Base-by-base conservation (phyloP, 345 rosid genomes). In the Rhizophora mangle region DNA sequence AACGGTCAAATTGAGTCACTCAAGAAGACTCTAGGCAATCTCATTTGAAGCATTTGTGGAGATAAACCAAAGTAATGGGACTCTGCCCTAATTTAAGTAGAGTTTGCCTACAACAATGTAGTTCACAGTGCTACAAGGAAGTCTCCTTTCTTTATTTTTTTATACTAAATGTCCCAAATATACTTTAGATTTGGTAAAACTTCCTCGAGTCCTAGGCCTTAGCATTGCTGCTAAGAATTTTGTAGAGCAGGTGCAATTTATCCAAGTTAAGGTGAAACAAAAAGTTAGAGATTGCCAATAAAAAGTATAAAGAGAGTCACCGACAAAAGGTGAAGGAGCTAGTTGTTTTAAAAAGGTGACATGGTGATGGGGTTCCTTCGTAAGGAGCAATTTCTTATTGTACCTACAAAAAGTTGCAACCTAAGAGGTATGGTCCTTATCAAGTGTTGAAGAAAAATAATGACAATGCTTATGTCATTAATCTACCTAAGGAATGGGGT, bases 101-200 rank as follows among this genome's bases (percentile, higher is more conserved):
- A 72, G 24, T 72, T 72, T 22, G 64, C 70, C 0, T 64, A 65
- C 29, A 72, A 58, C 0, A 63, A 19, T 15, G 58, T 2, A 3
- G 5, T 16, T 6, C 64, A 62, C 24, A 32, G 22, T 0, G 30
- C 60, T 0, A 68, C 49, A 0, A 15, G 73, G 0, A 63, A 31
- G 19, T 56, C 65, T 2, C 70, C 47, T 1, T 68, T 63, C 22
- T 16, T 8, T 1, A 21, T 68, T 0, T 52, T 52, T 74, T 0
- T 68, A 74, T 18, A 55, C 24, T 0, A 15, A 55, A 1, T 19
- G 9, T 0, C 65, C 60, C 0, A 4, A 29, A 2, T 31, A 67
- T 56, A 6, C 26, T 3, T 7, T 74, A 0, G 53, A 62, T 19
- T 24, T 55, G 13, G 16, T 43, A 0, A 7, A 8, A 1, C 5